phyloP scores from a whole-genome alignment of 805 yeast species.

The Yarrowia sp. region DNA sequence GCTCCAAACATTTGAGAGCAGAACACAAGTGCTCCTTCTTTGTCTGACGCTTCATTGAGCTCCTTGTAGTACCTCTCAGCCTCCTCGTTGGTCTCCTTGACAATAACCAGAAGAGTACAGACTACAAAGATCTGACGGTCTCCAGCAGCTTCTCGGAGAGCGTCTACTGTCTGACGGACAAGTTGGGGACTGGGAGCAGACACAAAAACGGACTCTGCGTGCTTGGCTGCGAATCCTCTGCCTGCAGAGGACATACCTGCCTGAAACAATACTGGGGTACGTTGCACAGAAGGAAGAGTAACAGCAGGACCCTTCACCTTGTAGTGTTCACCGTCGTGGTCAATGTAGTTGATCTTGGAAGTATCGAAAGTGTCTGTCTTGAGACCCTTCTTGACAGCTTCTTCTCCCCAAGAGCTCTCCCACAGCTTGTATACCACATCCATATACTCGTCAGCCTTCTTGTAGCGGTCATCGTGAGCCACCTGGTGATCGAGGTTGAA shows the following conservation, averaged over 20 bases:
- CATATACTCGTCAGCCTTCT: constrained; percentile 44
- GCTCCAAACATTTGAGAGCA: constrained; percentile 10
- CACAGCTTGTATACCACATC: constrained; percentile 45
- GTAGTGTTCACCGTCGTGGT: constrained; percentile 45
- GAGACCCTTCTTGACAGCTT: constrained; percentile 39
- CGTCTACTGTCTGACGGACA: constrained; percentile 38
- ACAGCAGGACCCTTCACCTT: constrained; percentile 47
- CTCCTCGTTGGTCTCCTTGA: constrained; percentile 2
- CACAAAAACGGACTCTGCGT: constrained; percentile 46
- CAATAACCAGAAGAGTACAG: not conserved
- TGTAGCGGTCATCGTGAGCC: constrained; percentile 46
- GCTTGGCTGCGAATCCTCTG: constrained; percentile 44
- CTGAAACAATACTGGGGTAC: constrained; percentile 47
- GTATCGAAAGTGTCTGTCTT: constrained; percentile 37
- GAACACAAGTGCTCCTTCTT: not conserved
- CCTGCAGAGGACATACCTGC: constrained; percentile 48
- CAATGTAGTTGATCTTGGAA: constrained; percentile 43
- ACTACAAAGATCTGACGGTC: constrained; percentile 28
- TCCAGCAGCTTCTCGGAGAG: constrained; percentile 40
- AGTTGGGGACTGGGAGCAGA: constrained; percentile 40
- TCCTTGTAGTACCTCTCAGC: constrained; percentile 7
- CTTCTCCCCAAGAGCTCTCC: constrained; percentile 48
- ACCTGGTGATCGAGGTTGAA: constrained; percentile 42
- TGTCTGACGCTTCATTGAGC: not conserved
- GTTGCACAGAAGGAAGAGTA: constrained; percentile 46